Base-by-base conservation (phyloP, 495 filamentous ascomycete species). In the Aspergillus campestris region DNA sequence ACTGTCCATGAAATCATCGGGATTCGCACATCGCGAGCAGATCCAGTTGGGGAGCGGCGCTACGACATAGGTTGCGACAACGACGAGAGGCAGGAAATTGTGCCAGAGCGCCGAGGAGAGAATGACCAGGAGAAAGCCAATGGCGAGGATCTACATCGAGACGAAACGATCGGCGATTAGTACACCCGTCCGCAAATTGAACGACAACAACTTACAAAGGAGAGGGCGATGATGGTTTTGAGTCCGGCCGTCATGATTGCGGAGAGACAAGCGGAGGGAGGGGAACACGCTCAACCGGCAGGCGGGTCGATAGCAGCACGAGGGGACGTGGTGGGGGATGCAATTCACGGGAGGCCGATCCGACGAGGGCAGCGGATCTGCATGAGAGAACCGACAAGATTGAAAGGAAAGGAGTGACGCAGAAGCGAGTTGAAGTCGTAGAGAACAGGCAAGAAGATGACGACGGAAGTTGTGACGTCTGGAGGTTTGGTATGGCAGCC, bases 121-220 rank as follows among this genome's bases (percentile, higher is more conserved):
- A 69, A 98, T 98, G 36, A 97, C 91, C 50, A 98, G 89, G 58
- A 98, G 87, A 78, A 98, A 98, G 58, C 92, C 92, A 62, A 98
- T 92, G 48, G 94, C 94, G 45, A 98, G 87, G 59, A 98, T 78
- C 86, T 90, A 42, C 28, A 40, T 7, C 33, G 27, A 42, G 39
- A 32, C 6, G 11, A 27, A 31, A 35, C 4, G n/a, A 39, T 64
- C 41, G 62, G 56, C 13, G 18, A 47, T 30, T 10, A 12, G 18
- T 7, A 45, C 31, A 18, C 7, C 29, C 3, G 12, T 8, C 24
- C 18, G 42, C 28, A 33, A 13, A 31, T 7, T 5, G 28, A 40
- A 28, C 7, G 30, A 29, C 36, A 40, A 36, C 51, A 8, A 34
- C 79, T 33, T 78, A 89, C 94, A 71, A 98, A 98, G 55, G 92